Conservation (phyloP, 2,329 filamentous ascomycete genomes). For the Fusarium hostae region DNA sequence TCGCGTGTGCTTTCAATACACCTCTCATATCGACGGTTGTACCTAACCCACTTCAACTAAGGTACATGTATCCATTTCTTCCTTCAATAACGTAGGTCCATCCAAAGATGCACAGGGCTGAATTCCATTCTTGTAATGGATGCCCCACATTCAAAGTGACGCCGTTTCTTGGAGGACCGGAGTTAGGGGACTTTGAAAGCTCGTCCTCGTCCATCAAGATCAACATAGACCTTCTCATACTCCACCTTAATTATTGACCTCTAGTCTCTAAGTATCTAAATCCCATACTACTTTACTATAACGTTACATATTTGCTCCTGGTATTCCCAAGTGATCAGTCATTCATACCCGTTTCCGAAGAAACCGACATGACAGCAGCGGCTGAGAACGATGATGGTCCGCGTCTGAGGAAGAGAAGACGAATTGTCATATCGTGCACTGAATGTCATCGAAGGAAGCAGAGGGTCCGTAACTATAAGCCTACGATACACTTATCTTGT, state of each 20-base stretch:
- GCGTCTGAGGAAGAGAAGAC: constrained; percentile 62
- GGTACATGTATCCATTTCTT: neutral
- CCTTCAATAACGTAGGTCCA: neutral
- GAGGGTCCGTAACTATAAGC: constrained; percentile 54
- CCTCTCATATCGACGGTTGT: neutral
- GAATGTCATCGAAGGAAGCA: constrained; percentile 74
- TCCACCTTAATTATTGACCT: neutral
- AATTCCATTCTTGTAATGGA: constrained; percentile 8
- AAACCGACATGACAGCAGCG: constrained; percentile 16
- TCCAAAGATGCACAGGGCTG: constrained; percentile 22
- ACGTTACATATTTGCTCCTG: neutral
- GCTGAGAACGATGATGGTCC: constrained; percentile 2
- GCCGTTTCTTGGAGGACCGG: constrained; percentile 9
- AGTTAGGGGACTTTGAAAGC: constrained; percentile 8
- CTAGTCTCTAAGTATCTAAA: neutral
- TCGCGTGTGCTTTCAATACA: neutral
- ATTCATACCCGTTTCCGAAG: neutral
- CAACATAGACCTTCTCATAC: neutral
- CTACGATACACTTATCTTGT: too few species aligned
- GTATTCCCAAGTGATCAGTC: neutral
- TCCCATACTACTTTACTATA: neutral
- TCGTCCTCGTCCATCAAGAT: neutral
- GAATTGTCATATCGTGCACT: constrained; percentile 71
- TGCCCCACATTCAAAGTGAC: constrained; percentile 7
- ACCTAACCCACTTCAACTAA: neutral